A percentile compares a stretch with the other conserved stretches of the same genome.
Evolutionary conservation across 2,329 filamentous ascomycete genomes (phyloP).

Genomic region (Mollisiaceae sp.): DNA sequence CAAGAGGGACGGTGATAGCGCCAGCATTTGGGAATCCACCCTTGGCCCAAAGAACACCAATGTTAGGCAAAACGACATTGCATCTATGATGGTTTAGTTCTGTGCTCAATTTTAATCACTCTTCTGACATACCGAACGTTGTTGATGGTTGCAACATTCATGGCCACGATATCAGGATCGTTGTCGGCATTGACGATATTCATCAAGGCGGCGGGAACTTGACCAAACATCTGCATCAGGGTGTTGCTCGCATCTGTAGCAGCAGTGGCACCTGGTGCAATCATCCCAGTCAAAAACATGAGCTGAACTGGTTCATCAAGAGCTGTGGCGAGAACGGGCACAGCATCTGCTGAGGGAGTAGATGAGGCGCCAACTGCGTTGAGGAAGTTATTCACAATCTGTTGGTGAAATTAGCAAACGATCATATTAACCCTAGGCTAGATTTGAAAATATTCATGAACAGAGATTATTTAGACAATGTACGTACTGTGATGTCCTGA

Average conservation of each 20-base stretch:
- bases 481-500: background rate
- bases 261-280: background rate
- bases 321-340: background rate
- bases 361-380: background rate
- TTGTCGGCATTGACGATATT: background rate
- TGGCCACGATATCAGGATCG: background rate
- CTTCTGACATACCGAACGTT: background rate
- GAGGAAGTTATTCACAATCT: background rate
- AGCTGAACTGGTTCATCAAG: background rate
- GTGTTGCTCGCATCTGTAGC: background rate
- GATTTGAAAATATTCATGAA: background rate
- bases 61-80: background rate
- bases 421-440: background rate
- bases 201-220: background rate
- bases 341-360: background rate
- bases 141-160: slow-evolving; percentile 1
- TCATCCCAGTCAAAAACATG: background rate
- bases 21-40: slow-evolving; percentile 4
- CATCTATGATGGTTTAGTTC: background rate
- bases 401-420: background rate
- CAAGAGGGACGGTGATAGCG: background rate
- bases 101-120: background rate
- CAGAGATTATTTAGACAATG: background rate
- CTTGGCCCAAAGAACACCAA: background rate
- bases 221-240: slow-evolving; percentile 3